Base-by-base conservation (phyloP, 2,329 filamentous ascomycete genomes). In the Xylariomycetidae sp. region DNA sequence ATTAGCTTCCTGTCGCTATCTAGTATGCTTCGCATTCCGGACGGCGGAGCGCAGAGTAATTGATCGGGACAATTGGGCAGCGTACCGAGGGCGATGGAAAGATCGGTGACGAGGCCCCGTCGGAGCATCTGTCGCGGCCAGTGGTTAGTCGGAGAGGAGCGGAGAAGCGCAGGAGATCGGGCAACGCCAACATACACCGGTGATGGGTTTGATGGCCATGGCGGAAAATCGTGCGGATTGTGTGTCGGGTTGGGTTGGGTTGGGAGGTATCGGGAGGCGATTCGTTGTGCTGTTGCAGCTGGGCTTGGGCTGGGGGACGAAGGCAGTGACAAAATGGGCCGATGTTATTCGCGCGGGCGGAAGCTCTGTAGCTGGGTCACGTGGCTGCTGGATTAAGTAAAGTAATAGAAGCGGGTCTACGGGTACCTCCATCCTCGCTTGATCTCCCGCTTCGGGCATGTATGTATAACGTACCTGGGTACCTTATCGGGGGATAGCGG, bases 41-140 rank as follows among this genome's bases (percentile, higher is more conserved):
- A n/a, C n/a, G n/a, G n/a, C 12, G 28, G 19, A 10, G 15, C 18
- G 8, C 13, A 19, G 18, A 7, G 31, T 9, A 14, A n/a, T n/a
- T n/a, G n/a, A n/a, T n/a, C n/a, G n/a, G n/a, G n/a, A n/a, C 5
- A 10, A 32, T 9, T 13, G 23, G 26, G 18, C 23, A 33, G 64
- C 72, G 41, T 65, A 77, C 73, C 71, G 38, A 78, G 63, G 44
- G 63, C 70, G 53, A 77, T 67, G 37, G 61, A 52, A 39, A 78
- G 63, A 54, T 78, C 74, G 46, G 68, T 56, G 52, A 78, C 64
- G 56, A 78, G 70, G 57, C 65, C 64, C 58, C 72, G 67, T 61
- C 72, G 71, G 59, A 78, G 69, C 68, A 77, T 78, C 74, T 78
- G 48, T 12, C n/a, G n/a, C n/a, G n/a, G 33, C 29, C 42, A 39